Conservation (phyloP, 148 eudicot species). For the Chenopodium suecicum region DNA sequence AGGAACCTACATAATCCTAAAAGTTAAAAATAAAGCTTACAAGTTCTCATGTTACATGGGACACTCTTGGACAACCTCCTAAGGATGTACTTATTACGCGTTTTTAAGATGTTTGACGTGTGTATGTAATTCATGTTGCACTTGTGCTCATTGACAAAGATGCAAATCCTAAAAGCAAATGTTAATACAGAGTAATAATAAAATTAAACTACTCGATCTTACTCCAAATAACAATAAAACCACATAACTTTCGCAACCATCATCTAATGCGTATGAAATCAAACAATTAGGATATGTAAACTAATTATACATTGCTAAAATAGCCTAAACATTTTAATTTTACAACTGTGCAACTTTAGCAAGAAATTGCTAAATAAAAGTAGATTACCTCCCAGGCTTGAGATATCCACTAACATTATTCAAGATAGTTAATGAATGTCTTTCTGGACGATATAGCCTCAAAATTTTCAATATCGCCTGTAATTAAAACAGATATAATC, state of each 20-base stretch:
- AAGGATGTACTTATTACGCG: slow-evolving; percentile 11
- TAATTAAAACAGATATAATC: neutral
- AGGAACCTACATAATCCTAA: no score
- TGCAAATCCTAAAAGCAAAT: slow-evolving; percentile 2
- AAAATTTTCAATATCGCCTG: slow-evolving; percentile 48
- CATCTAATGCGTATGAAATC: no score
- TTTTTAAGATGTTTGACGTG: slow-evolving; percentile 11
- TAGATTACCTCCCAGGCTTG: slow-evolving; percentile 75
- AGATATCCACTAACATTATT: slow-evolving; percentile 62
- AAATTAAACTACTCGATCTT: no score
- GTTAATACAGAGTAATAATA: neutral
- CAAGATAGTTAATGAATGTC: slow-evolving; percentile 56
- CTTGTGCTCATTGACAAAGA: slow-evolving; percentile 22
- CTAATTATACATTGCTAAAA: neutral
- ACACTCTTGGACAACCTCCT: neutral
- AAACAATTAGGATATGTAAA: neutral
- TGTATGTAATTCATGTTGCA: slow-evolving; percentile 13
- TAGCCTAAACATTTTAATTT: neutral
- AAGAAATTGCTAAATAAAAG: neutral
- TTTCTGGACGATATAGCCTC: slow-evolving; percentile 53
- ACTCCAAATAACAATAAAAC: neutral
- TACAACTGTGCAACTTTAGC: neutral
- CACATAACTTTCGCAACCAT: no score
- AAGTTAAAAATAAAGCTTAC: neutral
- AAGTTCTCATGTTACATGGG: slow-evolving; percentile 11